phyloP scores from a whole-genome alignment of 192 early-diverging fungal species.

The Phlyctochytrium arcticum region DNA sequence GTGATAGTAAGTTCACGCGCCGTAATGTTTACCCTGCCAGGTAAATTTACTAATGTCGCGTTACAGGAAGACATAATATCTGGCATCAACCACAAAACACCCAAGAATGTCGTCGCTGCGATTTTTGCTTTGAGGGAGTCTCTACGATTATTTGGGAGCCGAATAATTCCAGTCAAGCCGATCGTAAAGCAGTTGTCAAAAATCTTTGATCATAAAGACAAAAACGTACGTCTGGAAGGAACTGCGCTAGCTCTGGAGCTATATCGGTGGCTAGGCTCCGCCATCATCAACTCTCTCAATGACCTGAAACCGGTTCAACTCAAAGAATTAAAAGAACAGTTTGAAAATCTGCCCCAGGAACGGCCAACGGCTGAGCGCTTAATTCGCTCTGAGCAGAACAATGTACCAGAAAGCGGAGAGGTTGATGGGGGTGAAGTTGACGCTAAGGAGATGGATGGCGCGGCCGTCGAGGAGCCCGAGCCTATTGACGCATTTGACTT shows the following conservation, averaged over 20 bases:
- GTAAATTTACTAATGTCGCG: slow-evolving; percentile 1
- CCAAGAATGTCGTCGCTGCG: slow-evolving; percentile 77
- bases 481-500: slow-evolving; percentile 77
- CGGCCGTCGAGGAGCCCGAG: slow-evolving; percentile 46
- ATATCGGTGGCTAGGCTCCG: slow-evolving; percentile 88
- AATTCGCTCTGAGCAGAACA: slow-evolving; percentile 75
- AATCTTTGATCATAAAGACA: slow-evolving; percentile 92
- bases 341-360: slow-evolving; percentile 62
- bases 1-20: slow-evolving; percentile 64
- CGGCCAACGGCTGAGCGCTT: slow-evolving; percentile 64
- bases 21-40: too few relatives aligned
- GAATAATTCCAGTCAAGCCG: slow-evolving; percentile 74
- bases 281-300: slow-evolving; percentile 67
- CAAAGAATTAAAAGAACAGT: slow-evolving; percentile 87
- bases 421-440: slow-evolving; percentile 28
- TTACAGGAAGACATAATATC: slow-evolving; percentile 69
- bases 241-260: slow-evolving; percentile 75
- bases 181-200: slow-evolving; percentile 81
- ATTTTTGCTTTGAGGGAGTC: slow-evolving; percentile 25
- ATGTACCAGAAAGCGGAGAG: slow-evolving; percentile 35
- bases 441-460: slow-evolving; percentile 19
- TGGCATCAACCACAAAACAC: slow-evolving; percentile 80
- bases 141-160: slow-evolving; percentile 69
- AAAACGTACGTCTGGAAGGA: slow-evolving; percentile 81
- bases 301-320: slow-evolving; percentile 93